Base-by-base conservation (phyloP, 495 filamentous ascomycete species). In the Sordaria brevicollis region DNA sequence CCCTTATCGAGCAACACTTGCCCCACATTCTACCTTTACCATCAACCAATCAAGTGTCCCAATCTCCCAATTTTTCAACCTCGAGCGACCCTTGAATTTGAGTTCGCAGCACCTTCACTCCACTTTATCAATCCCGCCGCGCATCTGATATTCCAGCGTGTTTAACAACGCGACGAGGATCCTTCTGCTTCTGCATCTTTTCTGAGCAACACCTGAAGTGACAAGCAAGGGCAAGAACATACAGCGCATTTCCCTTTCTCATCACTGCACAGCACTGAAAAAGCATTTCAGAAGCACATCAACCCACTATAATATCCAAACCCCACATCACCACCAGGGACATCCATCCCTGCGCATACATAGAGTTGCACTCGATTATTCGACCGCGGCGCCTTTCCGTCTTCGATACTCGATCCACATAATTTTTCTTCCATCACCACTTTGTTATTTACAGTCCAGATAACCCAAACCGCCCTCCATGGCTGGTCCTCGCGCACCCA, bases 401-500 rank as follows among this genome's bases (percentile, higher is more conserved):
- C 49, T 62, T 62, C 11, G 49, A n/a, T 70, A 68, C 2, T 65
- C 72, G 2, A 62, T 35, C 38, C 68, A 3, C 25, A 19, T 33
- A 19, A 37, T 65, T 66, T 41, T 39, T 19, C 43, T 68, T 33
- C 35, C 66, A 17, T 62, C 65, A n/a, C 38, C 49, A 38, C 37
- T 7, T n/a, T 15, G 15, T 41, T 38, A 31, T 71, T 36, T 57
- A 68, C n/a, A 66, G 65, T 11, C 71, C 70, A 13, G 62, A 57
- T 17, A 70, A 34, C 36, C 67, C 70, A 31, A 69, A 66, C 31
- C 7, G 39, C 10, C 41, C 68, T 67, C 70, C 17, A 81, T 81
- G 79, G 74, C 77, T 65, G 76, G 76, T 71, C 77, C 78, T 34
- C 74, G 72, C 67, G 76, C 76, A 67, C 77, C 73, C 72, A 67